Evolutionary conservation across 148 eudicot species (phyloP).

Genomic region (Rhododendron williamsianum): DNA sequence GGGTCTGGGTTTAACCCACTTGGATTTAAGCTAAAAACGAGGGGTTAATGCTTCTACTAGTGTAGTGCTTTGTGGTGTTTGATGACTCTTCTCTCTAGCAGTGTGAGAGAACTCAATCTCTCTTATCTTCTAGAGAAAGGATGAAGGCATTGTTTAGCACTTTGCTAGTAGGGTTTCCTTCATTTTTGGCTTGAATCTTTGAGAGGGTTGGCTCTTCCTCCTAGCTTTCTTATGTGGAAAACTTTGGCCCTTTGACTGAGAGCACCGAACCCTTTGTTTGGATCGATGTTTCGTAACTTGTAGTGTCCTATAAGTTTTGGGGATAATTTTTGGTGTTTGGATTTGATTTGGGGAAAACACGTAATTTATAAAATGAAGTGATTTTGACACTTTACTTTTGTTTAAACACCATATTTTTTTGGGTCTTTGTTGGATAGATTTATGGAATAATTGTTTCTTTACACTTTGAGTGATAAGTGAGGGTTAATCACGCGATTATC

Average conservation of each 20-base stretch:
- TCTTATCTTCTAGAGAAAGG: slow-evolving; percentile 6
- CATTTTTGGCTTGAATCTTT: slow-evolving; percentile 5
- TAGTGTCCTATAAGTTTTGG: too few relatives aligned
- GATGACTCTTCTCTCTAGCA: slow-evolving; percentile 21
- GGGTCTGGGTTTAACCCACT: not conserved
- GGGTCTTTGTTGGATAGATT: too few relatives aligned
- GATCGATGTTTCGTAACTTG: not conserved
- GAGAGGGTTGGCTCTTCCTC: not conserved
- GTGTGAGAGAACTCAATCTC: not conserved
- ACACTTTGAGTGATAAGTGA: too few relatives aligned
- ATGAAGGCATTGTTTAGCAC: slow-evolving; percentile 17
- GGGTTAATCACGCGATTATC: not conserved
- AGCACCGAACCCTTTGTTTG: not conserved
- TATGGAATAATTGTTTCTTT: too few relatives aligned
- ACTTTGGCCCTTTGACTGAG: slow-evolving; percentile 11
- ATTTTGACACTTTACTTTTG: too few relatives aligned
- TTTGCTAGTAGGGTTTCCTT: not conserved
- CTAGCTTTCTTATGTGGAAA: slow-evolving; percentile 33
- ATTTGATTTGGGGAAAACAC: too few relatives aligned
- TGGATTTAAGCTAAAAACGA: slow-evolving; percentile 9
- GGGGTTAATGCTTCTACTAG: not conserved
- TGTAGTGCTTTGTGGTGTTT: slow-evolving; percentile 16
- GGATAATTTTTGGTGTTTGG: too few relatives aligned
- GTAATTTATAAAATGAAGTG: too few relatives aligned
- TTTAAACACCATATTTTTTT: too few relatives aligned